These are phyloP conservation scores for Coelastrella sp. DNA, from an alignment of 139 green algal species.

Conservation along the genomic window DNA sequence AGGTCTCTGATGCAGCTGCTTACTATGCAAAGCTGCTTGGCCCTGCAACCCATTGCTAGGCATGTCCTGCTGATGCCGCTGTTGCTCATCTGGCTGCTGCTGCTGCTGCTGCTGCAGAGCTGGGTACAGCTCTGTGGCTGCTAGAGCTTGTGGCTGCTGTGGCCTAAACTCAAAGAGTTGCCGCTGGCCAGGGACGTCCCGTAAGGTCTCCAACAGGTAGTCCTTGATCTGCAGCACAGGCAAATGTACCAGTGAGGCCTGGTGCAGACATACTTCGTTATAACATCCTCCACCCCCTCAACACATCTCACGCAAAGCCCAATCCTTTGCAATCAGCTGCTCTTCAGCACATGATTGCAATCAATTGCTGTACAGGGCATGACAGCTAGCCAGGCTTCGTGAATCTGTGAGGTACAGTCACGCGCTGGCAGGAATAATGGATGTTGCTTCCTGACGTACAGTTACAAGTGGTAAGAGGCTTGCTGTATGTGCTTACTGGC, in stretches of 20 bases:
- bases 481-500: conserved; percentile 57
- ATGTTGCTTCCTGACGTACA: too few species aligned
- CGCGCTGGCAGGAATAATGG: too few species aligned
- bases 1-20: not conserved
- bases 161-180: conserved; percentile 45
- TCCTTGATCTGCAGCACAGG: conserved; percentile 34
- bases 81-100: not conserved
- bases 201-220: conserved; percentile 44
- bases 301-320: too few species aligned
- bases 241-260: not conserved
- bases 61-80: conserved; percentile 12
- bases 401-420: too few species aligned
- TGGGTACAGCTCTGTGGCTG: conserved; percentile 57
- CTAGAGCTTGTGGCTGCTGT: conserved; percentile 22
- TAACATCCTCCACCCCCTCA: too few species aligned
- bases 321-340: not conserved
- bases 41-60: not conserved
- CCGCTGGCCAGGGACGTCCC: conserved; percentile 43
- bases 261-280: not conserved
- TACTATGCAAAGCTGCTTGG: not conserved
- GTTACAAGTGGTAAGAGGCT: not conserved
- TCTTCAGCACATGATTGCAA: too few species aligned
- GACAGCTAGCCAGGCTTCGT: too few species aligned
- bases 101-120: conserved; percentile 29
- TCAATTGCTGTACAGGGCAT: too few species aligned